Evolutionary conservation across 2,329 filamentous ascomycete species (phyloP).

Genomic region (Grosmannia clavigera): DNA sequence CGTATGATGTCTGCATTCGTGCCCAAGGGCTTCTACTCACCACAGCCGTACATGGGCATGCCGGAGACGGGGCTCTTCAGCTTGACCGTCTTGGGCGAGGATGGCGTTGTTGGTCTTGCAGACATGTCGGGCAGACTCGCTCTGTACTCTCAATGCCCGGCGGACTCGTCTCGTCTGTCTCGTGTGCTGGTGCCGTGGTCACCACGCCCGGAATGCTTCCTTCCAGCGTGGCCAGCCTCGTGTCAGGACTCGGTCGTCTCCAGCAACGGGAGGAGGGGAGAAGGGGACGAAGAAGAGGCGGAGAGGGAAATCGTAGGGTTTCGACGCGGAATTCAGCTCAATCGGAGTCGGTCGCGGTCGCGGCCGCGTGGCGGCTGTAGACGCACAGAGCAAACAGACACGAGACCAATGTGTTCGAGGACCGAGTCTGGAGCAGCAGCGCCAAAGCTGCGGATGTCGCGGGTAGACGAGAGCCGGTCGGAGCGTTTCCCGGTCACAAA

Average conservation of each 20-base stretch:
- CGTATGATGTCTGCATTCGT: too few species aligned
- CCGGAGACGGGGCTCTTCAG: constrained; percentile 48
- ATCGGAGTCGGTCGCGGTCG: background rate
- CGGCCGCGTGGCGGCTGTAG: background rate
- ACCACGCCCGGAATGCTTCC: background rate
- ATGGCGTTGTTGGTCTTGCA: constrained; percentile 34
- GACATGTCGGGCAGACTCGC: constrained; percentile 24
- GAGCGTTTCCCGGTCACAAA: background rate
- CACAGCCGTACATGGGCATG: constrained; percentile 50
- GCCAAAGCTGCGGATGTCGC: background rate
- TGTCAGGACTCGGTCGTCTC: background rate
- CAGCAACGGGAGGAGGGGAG: background rate
- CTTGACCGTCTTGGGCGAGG: constrained; percentile 44
- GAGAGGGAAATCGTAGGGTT: background rate
- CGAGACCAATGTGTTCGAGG: background rate
- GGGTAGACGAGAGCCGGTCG: background rate
- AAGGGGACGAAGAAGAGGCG: background rate
- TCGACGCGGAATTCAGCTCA: background rate
- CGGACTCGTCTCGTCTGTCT: background rate
- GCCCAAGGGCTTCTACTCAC: constrained; percentile 26
- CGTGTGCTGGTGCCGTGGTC: background rate
- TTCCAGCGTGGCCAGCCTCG: background rate
- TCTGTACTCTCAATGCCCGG: background rate
- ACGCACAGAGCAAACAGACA: background rate
- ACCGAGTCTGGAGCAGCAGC: background rate